Percentiles rank a stretch among this genome's conserved stretches.
Evolutionary conservation across 148 eudicot species (phyloP).

Genomic region (Chenopodium berlandieri): DNA sequence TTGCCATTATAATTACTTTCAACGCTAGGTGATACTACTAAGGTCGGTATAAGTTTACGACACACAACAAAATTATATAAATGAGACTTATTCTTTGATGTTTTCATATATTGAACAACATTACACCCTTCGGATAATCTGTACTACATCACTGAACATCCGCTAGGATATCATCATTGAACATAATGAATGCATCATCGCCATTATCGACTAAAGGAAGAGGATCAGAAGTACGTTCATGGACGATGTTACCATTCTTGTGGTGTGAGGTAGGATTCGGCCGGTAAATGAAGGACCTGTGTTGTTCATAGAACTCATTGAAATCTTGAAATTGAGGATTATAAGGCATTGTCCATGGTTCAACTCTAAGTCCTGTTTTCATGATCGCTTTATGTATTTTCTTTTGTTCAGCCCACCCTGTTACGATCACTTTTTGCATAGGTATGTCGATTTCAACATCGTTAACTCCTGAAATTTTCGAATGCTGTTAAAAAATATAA

Average conservation of each 20-base stretch:
- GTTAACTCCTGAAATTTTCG: constrained; percentile 45
- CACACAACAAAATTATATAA: neutral
- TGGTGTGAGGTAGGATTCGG: constrained; percentile 38
- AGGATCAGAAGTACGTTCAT: constrained; percentile 31
- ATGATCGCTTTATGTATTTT: constrained; percentile 50
- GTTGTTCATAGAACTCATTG: constrained; percentile 28
- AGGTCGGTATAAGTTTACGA: neutral
- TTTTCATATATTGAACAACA: neutral
- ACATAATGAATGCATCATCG: constrained; percentile 30
- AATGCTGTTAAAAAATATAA: neutral
- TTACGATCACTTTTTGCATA: constrained; percentile 66
- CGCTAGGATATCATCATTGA: constrained; percentile 53
- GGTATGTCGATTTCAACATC: constrained; percentile 52
- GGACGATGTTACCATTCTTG: constrained; percentile 45
- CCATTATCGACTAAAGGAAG: constrained; percentile 17
- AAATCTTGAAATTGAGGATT: constrained; percentile 41
- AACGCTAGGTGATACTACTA: neutral
- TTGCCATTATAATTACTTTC: neutral
- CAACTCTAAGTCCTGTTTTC: constrained; percentile 54
- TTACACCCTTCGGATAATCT: neutral
- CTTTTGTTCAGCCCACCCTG: constrained; percentile 48
- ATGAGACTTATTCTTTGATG: neutral
- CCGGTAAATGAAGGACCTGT: constrained; percentile 4
- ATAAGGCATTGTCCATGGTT: constrained; percentile 62
- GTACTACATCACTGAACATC: constrained; percentile 53